phyloP scores from a whole-genome alignment of 495 filamentous ascomycete species.

The Staphylotrichum longicolle region DNA sequence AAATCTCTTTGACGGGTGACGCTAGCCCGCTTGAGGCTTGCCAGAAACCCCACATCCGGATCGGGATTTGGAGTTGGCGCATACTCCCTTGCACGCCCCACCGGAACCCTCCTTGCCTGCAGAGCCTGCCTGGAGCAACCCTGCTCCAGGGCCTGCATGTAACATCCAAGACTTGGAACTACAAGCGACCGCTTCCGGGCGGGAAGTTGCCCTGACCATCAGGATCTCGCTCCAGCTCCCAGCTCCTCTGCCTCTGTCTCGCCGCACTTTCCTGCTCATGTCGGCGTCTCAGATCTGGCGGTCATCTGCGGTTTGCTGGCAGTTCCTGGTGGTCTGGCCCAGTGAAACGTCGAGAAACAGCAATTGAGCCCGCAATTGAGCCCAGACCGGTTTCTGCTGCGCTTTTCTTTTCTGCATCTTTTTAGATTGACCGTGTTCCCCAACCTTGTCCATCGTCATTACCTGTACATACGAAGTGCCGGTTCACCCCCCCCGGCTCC shows the following conservation, averaged over 20 bases:
- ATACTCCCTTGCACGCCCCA: background rate
- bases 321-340: background rate
- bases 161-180: constrained; percentile 23
- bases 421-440: background rate
- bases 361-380: constrained; percentile 10
- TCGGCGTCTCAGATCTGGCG: constrained; percentile 23
- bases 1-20: background rate
- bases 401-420: constrained; percentile 6
- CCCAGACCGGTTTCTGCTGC: constrained; percentile 22
- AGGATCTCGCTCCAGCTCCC: background rate
- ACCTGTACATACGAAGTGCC: background rate
- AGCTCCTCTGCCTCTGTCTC: no score
- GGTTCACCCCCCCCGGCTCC: background rate
- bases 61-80: background rate
- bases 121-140: constrained; percentile 1
- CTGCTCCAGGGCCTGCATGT: constrained; percentile 8
- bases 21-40: background rate
- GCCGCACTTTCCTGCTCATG: constrained; percentile 2
- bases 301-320: background rate
- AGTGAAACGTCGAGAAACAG: constrained; percentile 19
- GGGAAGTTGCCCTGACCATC: background rate
- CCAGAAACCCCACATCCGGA: background rate
- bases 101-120: constrained; percentile 3
- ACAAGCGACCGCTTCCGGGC: constrained; percentile 13
- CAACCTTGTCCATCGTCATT: constrained; percentile 1